Percentiles rank a stretch among this genome's conserved stretches.
Evolutionary conservation across 441 rosid species (phyloP).

Genomic region (Erodium trifolium): DNA sequence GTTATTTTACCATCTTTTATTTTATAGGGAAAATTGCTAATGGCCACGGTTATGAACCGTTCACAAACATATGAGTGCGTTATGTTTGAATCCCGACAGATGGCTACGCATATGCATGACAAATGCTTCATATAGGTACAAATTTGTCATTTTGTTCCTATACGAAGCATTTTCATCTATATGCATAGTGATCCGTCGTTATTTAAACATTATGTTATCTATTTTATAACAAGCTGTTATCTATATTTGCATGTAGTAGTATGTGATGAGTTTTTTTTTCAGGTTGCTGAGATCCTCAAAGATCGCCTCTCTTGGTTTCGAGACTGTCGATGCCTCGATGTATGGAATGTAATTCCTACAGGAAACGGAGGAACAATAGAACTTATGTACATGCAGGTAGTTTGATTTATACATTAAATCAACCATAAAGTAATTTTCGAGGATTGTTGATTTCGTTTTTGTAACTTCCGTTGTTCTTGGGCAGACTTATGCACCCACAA

Average conservation of each 20-base stretch:
- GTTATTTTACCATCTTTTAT: neutral
- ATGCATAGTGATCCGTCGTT: too few species aligned
- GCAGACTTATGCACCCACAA: slow-evolving; percentile 93
- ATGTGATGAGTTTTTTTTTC: slow-evolving; percentile 14
- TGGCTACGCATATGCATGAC: too few species aligned
- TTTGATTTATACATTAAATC: neutral
- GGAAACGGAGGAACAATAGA: slow-evolving; percentile 95
- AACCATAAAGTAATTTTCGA: neutral
- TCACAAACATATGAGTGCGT: too few species aligned
- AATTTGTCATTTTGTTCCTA: too few species aligned
- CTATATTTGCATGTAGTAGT: neutral
- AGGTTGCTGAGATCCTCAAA: slow-evolving; percentile 98
- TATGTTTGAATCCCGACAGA: too few species aligned
- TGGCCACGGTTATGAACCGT: too few species aligned
- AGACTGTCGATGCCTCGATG: slow-evolving; percentile 97
- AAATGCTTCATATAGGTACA: too few species aligned
- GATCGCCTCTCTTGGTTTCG: slow-evolving; percentile 98
- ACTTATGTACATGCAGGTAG: slow-evolving; percentile 87
- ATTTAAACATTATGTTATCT: too few species aligned
- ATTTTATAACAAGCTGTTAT: neutral
- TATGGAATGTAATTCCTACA: slow-evolving; percentile 86
- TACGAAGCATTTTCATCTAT: too few species aligned
- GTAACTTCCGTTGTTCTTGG: slow-evolving; percentile 13
- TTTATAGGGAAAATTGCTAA: too few species aligned
- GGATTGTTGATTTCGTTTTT: slow-evolving; percentile 5